Percentiles rank a stretch among this genome's conserved stretches.
Evolutionary conservation across 495 filamentous ascomycete genomes (phyloP).

Genomic region (Aspergillus carlsbadensis): DNA sequence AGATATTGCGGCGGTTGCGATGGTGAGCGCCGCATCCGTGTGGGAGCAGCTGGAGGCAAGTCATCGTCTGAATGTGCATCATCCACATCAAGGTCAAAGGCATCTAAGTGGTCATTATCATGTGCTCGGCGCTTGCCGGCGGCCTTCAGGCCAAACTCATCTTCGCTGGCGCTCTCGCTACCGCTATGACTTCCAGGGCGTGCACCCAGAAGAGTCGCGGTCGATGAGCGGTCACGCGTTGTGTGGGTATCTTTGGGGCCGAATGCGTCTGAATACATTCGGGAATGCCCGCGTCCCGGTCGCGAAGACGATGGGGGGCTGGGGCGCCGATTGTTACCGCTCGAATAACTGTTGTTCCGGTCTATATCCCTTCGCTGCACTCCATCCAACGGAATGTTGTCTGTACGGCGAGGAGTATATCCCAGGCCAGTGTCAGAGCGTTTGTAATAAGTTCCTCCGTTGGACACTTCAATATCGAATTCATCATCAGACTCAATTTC

Average conservation of each 20-base stretch:
- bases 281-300: conserved; percentile 41
- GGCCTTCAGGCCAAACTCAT: conserved; percentile 46
- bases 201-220: conserved; percentile 38
- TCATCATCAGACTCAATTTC: conserved; percentile 97
- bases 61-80: conserved; percentile 48
- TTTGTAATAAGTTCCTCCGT: conserved; percentile 75
- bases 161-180: conserved; percentile 44
- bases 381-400: conserved; percentile 54
- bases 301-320: conserved; percentile 48
- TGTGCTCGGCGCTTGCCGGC: conserved; percentile 59
- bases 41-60: conserved; percentile 46
- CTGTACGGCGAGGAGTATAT: conserved; percentile 64
- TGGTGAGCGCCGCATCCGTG: conserved; percentile 55
- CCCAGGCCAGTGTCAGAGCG: conserved; percentile 68
- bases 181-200: conserved; percentile 52
- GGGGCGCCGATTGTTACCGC: conserved; percentile 50
- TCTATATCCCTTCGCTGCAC: conserved; percentile 36
- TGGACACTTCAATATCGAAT: conserved; percentile 90
- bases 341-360: conserved; percentile 51
- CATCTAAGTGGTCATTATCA: conserved; percentile 55
- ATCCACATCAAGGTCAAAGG: conserved; percentile 46
- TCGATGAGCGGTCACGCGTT: conserved; percentile 40
- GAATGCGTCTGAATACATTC: conserved; percentile 64
- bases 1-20: conserved; percentile 39
- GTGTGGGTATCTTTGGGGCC: conserved; percentile 35